Base-by-base conservation (phyloP, 139 green algal species). In the Coelastrella sp. region DNA sequence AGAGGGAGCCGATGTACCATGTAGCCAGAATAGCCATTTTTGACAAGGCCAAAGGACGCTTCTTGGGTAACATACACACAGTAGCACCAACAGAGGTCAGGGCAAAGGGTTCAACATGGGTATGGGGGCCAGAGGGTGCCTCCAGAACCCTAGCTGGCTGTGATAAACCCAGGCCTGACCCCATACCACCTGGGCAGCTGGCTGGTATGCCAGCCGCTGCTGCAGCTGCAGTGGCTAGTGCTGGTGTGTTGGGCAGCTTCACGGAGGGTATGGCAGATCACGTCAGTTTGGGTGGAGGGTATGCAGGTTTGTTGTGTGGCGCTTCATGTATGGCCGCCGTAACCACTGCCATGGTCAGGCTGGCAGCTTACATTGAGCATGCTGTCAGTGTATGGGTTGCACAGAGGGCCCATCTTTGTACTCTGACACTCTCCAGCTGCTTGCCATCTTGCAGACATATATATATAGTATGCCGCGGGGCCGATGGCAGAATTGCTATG, bases 21-120 rank as follows among this genome's bases (percentile, higher is more conserved):
- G 68, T 70, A 22, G 84, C 84, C 7, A 66, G 84, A 7, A n/a
- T 88, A 6, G 63, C 20, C 49, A 88, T 88, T 35, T 81, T 88
- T 81, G 84, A 88, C 20, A 80, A 57, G 22, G 20, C n/a, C 8
- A 49, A 68, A 49, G 22, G 66, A 6, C 35, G 68, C 24, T 88
- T 88, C 20, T 9, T 88, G 8, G 84, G 84, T 49, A 88, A 88
- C 22, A 57, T 81, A 15, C 68, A 80, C 49, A 70, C 66, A 6
- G 27, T 88, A 14, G 66, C 84, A 15, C 49, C 63, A 25, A 59
- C 7, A 72, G 68, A 72, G 10, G 84, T 60, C 19, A 24, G 22
- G 8, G 49, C 60, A 24, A 87, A 63, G 82, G 82, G 82, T 35
- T 20, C 27, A 14, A 78, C 14, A 8, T 87, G 82, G 82, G 25